Evolutionary conservation across 306 rosid genomes (phyloP).

Genomic region (Acmispon strigosus): DNA sequence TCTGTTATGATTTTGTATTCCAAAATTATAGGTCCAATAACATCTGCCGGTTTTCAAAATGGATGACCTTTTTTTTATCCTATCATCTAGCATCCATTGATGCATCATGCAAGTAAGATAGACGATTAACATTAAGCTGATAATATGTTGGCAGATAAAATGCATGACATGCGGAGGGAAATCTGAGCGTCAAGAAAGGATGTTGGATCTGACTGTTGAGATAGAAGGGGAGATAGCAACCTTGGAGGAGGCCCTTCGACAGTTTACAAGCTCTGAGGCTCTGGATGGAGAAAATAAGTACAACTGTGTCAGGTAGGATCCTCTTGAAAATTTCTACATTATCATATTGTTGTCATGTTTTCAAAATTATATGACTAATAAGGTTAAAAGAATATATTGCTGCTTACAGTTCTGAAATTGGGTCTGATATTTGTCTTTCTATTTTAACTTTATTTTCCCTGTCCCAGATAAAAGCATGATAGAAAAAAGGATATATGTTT

Average conservation of each 20-base stretch:
- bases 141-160: slow-evolving; percentile 50
- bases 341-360: neutral
- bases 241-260: slow-evolving; percentile 77
- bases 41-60: neutral
- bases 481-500: neutral
- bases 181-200: slow-evolving; percentile 85
- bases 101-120: neutral
- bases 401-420: neutral
- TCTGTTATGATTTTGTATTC: neutral
- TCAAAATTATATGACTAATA: neutral
- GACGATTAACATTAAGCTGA: slow-evolving; percentile 13
- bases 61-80: neutral
- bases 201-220: slow-evolving; percentile 93
- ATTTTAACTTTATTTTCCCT: neutral
- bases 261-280: slow-evolving; percentile 63
- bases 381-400: neutral
- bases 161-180: slow-evolving; percentile 77
- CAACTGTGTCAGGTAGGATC: slow-evolving; percentile 65
- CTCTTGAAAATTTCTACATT: neutral
- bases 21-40: neutral
- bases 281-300: slow-evolving; percentile 92
- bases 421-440: neutral
- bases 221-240: slow-evolving; percentile 79
- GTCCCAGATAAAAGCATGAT: neutral
- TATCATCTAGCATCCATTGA: neutral